Base-by-base conservation (phyloP, 148 eudicot species). In the Vaccinium myrtillus region DNA sequence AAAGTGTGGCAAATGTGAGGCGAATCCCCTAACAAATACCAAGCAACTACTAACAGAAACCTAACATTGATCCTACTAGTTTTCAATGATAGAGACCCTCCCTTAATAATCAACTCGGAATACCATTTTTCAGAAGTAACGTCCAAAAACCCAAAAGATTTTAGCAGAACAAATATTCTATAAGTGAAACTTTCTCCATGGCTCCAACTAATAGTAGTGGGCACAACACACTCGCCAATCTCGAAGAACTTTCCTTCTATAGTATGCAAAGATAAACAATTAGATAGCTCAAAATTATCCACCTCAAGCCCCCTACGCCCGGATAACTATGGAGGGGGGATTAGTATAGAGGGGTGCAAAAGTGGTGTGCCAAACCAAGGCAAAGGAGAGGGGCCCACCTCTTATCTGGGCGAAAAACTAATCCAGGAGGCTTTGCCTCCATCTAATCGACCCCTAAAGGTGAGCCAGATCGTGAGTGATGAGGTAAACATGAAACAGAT, bases 31-130 rank as follows among this genome's bases (percentile, higher is more conserved):
- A 79, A 74, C 13, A 81, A 83, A 76, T 8, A 23, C 27, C 2
- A 8, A 75, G 78, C 10, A 15, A 76, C 25, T 32, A 69, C 27
- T 32, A 69, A 30, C 49, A 50, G 54, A 82, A 69, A 16, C 61
- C 65, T 13, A 8, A 43, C 21, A 81, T 30, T 30, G 36, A 80
- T 6, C 23, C 59, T 25, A 77, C 36, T 14, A 77, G 80, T 51
- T 77, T 77, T 77, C 32, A 50, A 51, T 23, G 39, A 77, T 50
- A 77, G 58, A 77, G 80, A 51, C 19, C 79, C 27, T 46, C 30
- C 79, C 55, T 75, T 21, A 9, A 48, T 48, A 74, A 51, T 76
- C 18, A 77, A 56, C 36, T 50, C 11, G 58, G 3, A 48, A 79
- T 2, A 46, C 73, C 73, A 25, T 25, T 10, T 27, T 67, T 12